Percentiles rank a stretch among this genome's conserved stretches.
phyloP scores from a whole-genome alignment of 345 rosid genomes.

The Euphorbia lathyris region DNA sequence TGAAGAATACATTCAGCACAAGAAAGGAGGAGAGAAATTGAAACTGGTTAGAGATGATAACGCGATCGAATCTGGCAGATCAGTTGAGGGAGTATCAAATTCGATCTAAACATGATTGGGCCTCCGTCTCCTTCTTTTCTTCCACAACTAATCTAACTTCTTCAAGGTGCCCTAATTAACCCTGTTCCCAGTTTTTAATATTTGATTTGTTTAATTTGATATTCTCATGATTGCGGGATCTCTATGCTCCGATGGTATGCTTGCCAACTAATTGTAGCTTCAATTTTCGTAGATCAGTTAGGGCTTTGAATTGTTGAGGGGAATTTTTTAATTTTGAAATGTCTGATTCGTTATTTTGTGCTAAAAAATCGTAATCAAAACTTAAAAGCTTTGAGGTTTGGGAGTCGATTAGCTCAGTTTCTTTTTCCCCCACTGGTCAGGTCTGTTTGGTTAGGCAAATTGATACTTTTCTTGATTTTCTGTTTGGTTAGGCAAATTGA shows the following conservation, averaged over 20 bases:
- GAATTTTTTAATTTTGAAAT: neutral
- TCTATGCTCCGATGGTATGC: neutral
- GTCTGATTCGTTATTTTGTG: neutral
- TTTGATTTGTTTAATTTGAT: neutral
- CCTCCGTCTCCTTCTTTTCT: conserved; percentile 91
- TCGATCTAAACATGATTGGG: conserved; percentile 96
- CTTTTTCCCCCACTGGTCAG: too few species aligned
- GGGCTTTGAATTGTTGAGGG: neutral
- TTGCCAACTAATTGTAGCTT: neutral
- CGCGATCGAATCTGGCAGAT: conserved; percentile 91
- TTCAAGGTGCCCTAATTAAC: conserved; percentile 48
- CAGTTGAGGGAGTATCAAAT: conserved; percentile 93
- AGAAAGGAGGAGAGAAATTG: conserved; percentile 7
- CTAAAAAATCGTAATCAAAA: too few species aligned
- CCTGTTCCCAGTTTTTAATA: too few species aligned
- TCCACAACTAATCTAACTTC: conserved; percentile 72
- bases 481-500: neutral
- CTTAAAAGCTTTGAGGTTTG: conserved; percentile 1
- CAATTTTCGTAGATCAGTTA: neutral
- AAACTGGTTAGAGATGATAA: conserved; percentile 58
- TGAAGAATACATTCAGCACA: neutral
- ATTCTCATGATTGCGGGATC: too few species aligned
- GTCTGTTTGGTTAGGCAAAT: too few species aligned
- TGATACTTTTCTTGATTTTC: neutral
- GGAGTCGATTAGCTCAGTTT: too few species aligned